Conservation (phyloP, 176 grass and related monocot species). For the Zoysia japonica region DNA sequence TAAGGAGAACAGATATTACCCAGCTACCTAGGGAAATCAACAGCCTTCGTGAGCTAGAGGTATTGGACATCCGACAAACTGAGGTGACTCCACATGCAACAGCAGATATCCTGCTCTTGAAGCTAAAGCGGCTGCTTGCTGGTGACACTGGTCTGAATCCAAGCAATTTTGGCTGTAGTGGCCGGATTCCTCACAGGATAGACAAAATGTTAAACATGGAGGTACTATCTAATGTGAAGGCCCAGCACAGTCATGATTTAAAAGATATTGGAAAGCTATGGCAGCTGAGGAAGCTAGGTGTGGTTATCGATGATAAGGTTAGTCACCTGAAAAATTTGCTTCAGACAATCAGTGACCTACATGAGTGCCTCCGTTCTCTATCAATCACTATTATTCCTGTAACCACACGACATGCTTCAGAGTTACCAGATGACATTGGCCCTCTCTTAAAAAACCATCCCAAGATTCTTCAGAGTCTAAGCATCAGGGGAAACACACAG, state of each 20-base stretch:
- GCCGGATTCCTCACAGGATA: neutral
- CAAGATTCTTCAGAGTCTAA: slow-evolving; percentile 25
- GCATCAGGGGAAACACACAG: neutral
- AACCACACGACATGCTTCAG: neutral
- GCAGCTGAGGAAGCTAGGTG: slow-evolving; percentile 31
- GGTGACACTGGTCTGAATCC: neutral
- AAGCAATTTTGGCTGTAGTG: neutral
- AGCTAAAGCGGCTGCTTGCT: slow-evolving; percentile 37
- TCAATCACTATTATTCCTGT: neutral
- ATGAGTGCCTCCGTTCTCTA: neutral
- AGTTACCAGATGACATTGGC: neutral
- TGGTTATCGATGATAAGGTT: slow-evolving; percentile 11
- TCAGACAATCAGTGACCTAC: neutral
- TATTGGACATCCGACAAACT: slow-evolving; percentile 39
- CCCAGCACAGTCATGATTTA: neutral
- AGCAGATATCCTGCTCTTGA: neutral
- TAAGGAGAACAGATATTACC: slow-evolving; percentile 10
- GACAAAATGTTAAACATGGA: slow-evolving; percentile 22
- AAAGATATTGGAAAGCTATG: neutral
- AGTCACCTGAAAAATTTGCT: neutral
- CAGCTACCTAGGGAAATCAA: slow-evolving; percentile 26
- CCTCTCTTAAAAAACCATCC: neutral
- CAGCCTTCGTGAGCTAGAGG: slow-evolving; percentile 31
- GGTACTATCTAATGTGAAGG: neutral
- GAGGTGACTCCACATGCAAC: neutral